Percentiles rank a stretch among this genome's conserved stretches.
Evolutionary conservation across 2,329 filamentous ascomycete genomes (phyloP).

Genomic region (Phialemonium atrogriseum): DNA sequence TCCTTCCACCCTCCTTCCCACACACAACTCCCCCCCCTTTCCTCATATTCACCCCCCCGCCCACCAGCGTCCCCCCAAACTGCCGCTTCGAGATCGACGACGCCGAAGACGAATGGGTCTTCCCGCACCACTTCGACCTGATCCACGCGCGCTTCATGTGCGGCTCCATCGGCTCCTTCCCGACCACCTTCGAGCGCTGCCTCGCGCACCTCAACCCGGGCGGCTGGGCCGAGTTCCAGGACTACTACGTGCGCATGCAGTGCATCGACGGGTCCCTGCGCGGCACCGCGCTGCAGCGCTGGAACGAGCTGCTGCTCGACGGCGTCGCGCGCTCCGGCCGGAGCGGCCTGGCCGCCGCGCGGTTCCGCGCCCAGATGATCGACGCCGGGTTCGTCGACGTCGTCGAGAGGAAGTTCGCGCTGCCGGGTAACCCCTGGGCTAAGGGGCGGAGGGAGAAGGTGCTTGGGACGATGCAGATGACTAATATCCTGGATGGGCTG

Average conservation of each 20-base stretch:
- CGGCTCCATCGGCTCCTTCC: slow-evolving; percentile 13
- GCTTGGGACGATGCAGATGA: slow-evolving; percentile 13
- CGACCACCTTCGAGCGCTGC: slow-evolving; percentile 11
- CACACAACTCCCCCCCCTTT: no score
- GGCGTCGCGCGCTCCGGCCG: slow-evolving; percentile 1
- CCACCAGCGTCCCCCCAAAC: slow-evolving; percentile 4
- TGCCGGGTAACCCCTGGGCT: slow-evolving; percentile 13
- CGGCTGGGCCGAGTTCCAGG: slow-evolving; percentile 16
- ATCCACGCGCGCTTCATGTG: slow-evolving; percentile 13
- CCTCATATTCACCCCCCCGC: no score
- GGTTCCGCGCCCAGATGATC: slow-evolving; percentile 11
- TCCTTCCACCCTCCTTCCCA: no score
- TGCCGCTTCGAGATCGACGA: slow-evolving; percentile 54
- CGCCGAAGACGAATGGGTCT: slow-evolving; percentile 29
- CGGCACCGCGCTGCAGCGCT: slow-evolving; percentile 8
- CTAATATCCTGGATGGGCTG: slow-evolving; percentile 14
- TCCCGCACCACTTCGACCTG: slow-evolving; percentile 21
- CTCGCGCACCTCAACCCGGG: slow-evolving; percentile 12
- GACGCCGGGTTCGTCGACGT: slow-evolving; percentile 13
- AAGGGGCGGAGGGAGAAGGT: slow-evolving; percentile 14
- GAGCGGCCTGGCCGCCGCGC: background rate
- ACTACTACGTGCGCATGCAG: slow-evolving; percentile 7
- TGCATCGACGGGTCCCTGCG: slow-evolving; percentile 12
- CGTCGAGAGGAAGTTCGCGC: slow-evolving; percentile 9
- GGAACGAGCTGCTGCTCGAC: slow-evolving; percentile 11